Percentiles rank a stretch among this genome's conserved stretches.
phyloP scores from a whole-genome alignment of 257 asterid species.

The Fraxinus quadrangulata region DNA sequence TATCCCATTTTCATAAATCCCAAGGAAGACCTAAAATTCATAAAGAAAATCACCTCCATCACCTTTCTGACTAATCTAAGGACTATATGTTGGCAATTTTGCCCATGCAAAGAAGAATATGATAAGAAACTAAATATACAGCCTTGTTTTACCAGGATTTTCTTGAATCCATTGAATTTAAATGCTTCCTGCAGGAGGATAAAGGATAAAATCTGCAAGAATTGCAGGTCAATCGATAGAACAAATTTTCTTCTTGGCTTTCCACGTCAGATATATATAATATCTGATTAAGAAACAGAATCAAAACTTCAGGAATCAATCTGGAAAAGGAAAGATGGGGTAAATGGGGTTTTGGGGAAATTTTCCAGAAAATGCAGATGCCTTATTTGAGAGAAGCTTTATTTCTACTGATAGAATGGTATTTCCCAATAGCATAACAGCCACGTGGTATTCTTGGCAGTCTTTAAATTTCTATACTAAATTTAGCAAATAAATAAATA shows the following conservation, averaged over 20 bases:
- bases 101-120: not conserved
- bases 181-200: not conserved
- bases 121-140: not conserved
- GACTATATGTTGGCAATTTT: not conserved
- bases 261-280: not conserved
- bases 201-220: not conserved
- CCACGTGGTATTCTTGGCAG: constrained; percentile 7
- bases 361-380: constrained; percentile 9
- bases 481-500: constrained; percentile 1
- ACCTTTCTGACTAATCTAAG: constrained; percentile 6
- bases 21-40: not conserved
- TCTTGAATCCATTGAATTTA: constrained; percentile 8
- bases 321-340: not conserved
- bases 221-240: not conserved
- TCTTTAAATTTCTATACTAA: constrained; percentile 9
- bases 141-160: not conserved
- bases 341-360: not conserved
- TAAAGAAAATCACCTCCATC: not conserved
- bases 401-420: not conserved
- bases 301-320: not conserved
- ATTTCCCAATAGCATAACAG: not conserved
- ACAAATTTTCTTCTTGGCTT: not conserved
- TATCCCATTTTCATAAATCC: not conserved
- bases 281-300: not conserved
- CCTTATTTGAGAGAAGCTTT: not conserved